Evolutionary conservation across 2,329 filamentous ascomycete genomes (phyloP).

Genomic region (Coniochaeta sp.): DNA sequence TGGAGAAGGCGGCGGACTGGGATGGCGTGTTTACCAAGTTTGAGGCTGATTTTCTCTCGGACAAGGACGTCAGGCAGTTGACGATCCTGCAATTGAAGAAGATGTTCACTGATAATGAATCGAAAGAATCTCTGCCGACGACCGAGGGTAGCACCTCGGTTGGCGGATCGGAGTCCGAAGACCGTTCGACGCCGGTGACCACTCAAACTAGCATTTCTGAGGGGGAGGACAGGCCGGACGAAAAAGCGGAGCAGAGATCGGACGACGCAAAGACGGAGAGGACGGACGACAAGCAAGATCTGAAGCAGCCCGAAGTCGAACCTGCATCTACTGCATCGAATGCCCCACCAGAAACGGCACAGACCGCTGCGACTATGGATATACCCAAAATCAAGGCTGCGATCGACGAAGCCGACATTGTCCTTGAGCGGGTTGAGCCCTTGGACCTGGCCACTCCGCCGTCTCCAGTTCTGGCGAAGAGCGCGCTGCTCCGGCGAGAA

Average conservation of each 20-base stretch:
- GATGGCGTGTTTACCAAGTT: slow-evolving; percentile 86
- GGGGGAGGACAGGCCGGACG: slow-evolving; percentile 15
- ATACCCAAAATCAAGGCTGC: slow-evolving; percentile 12
- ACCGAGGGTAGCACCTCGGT: slow-evolving; percentile 48
- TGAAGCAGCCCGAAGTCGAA: not conserved
- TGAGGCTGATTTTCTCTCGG: slow-evolving; percentile 87
- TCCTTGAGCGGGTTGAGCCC: slow-evolving; percentile 40
- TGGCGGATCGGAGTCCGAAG: slow-evolving; percentile 33
- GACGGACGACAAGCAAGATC: not conserved
- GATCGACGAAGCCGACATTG: slow-evolving; percentile 10
- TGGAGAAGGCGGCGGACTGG: slow-evolving; percentile 91
- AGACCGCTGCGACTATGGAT: not conserved
- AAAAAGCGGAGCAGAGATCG: slow-evolving; percentile 10
- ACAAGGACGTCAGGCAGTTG: slow-evolving; percentile 90
- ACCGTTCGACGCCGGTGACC: slow-evolving; percentile 36
- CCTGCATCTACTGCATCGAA: not conserved
- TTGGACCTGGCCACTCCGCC: slow-evolving; percentile 41
- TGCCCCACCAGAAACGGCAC: not conserved
- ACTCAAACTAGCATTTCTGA: slow-evolving; percentile 16
- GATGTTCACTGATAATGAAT: slow-evolving; percentile 88
- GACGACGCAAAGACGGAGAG: slow-evolving; percentile 5
- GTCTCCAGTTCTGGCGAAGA: slow-evolving; percentile 17
- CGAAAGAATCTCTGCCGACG: slow-evolving; percentile 65
- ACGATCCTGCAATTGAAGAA: slow-evolving; percentile 90
- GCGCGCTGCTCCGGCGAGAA: not conserved